phyloP scores from a whole-genome alignment of 805 yeast species.

The Phaffomyces opuntiae region DNA sequence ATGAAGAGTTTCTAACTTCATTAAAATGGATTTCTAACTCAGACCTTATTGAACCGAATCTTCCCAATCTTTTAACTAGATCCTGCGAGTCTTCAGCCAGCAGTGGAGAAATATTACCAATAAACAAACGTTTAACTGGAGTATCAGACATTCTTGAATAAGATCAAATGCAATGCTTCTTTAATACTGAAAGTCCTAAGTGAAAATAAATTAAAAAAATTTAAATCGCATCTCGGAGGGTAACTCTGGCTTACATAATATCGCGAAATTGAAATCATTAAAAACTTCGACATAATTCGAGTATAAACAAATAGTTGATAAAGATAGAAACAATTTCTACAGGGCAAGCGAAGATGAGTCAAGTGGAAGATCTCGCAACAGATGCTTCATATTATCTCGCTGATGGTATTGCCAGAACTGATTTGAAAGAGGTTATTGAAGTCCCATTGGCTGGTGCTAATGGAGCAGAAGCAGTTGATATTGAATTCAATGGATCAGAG shows the following conservation, averaged over 20 bases:
- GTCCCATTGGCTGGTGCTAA: conserved; percentile 73
- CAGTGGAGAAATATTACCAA: conserved; percentile 58
- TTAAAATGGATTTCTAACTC: conserved; percentile 50
- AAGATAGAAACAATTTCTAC: neutral
- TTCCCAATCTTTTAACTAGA: conserved; percentile 48
- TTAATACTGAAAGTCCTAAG: neutral
- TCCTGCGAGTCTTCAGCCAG: conserved; percentile 40
- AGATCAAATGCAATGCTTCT: neutral
- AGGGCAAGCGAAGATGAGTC: conserved; percentile 3
- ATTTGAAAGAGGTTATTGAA: conserved; percentile 21
- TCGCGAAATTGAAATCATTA: neutral
- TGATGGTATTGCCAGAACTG: neutral
- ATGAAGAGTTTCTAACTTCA: conserved; percentile 32
- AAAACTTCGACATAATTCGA: neutral
- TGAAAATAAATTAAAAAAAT: neutral
- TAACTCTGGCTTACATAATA: neutral
- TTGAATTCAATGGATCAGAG: conserved; percentile 63
- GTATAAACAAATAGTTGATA: neutral
- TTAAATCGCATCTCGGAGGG: neutral
- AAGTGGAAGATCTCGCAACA: conserved; percentile 3
- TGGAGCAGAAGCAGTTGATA: conserved; percentile 84
- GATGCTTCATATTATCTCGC: conserved; percentile 7
- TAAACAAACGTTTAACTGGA: conserved; percentile 39
- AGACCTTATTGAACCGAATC: conserved; percentile 51
- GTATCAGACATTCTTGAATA: neutral